Conservation (phyloP, 2,329 filamentous ascomycete species). For the Fusarium drepaniforme region DNA sequence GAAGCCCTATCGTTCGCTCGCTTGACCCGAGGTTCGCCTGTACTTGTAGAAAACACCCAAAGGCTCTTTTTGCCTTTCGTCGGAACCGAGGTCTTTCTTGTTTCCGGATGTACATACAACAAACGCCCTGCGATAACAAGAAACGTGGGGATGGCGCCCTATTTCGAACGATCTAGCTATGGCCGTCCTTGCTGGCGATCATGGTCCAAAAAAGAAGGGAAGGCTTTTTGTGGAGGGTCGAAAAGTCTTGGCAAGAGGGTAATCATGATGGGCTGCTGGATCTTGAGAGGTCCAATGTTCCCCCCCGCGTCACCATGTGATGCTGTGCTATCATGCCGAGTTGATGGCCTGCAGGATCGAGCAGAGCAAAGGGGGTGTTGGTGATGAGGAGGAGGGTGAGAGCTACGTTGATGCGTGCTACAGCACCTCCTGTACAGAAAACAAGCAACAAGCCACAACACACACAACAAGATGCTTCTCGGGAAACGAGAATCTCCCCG, state of each 20-base stretch:
- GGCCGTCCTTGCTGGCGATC: slow-evolving; percentile 14
- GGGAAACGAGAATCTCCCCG: not conserved
- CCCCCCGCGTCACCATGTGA: not conserved
- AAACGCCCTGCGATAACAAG: slow-evolving; percentile 5
- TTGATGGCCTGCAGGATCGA: slow-evolving; percentile 17
- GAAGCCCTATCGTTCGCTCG: not conserved
- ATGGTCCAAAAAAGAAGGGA: slow-evolving; percentile 5
- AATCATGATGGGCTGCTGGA: slow-evolving; percentile 27
- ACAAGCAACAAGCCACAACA: not conserved
- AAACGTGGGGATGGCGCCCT: slow-evolving; percentile 1
- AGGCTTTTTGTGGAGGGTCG: not conserved
- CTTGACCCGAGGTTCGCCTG: not conserved
- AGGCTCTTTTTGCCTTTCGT: not conserved
- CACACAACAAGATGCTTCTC: not conserved
- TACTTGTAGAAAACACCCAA: not conserved
- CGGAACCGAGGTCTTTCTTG: not conserved
- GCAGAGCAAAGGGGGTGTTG: not conserved
- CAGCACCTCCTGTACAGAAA: not conserved
- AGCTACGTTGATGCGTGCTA: slow-evolving; percentile 2
- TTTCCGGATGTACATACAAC: not conserved
- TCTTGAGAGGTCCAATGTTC: slow-evolving; percentile 11
- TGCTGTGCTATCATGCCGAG: slow-evolving; percentile 8
- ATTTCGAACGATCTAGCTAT: not conserved
- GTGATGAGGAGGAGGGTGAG: not conserved
- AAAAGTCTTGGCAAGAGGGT: slow-evolving; percentile 19